Conservation (phyloP, 73 alveolate species). For the Blepharisma japonicum region DNA sequence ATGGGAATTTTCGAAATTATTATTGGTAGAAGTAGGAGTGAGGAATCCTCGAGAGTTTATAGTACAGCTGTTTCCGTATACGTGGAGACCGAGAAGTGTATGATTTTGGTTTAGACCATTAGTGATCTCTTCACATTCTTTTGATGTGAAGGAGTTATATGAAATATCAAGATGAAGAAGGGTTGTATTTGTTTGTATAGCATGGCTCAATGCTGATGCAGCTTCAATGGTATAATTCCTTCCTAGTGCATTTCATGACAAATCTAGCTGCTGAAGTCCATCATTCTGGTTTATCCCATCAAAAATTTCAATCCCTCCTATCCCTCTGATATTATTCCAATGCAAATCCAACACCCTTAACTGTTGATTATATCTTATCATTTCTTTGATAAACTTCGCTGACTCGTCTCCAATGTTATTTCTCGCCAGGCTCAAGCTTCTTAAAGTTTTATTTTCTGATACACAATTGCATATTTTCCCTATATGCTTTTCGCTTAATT, state of each 20-base stretch:
- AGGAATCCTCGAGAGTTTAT: slow-evolving; percentile 54
- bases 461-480: neutral
- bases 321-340: slow-evolving; percentile 60
- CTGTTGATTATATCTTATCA: slow-evolving; percentile 7
- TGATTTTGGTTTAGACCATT: slow-evolving; percentile 57
- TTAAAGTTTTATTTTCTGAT: neutral
- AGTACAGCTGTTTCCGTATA: slow-evolving; percentile 51
- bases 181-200: slow-evolving; percentile 34
- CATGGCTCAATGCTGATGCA: slow-evolving; percentile 23
- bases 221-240: slow-evolving; percentile 1
- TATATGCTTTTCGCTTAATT: neutral
- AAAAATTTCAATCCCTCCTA: slow-evolving; percentile 45
- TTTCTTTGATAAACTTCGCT: neutral
- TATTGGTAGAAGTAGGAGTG: neutral
- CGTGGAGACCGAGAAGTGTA: slow-evolving; percentile 57
- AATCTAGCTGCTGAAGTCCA: slow-evolving; percentile 44
- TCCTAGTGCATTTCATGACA: slow-evolving; percentile 63
- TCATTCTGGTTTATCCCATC: slow-evolving; percentile 41
- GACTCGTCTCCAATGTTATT: neutral
- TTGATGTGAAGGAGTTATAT: slow-evolving; percentile 38
- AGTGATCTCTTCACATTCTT: slow-evolving; percentile 39
- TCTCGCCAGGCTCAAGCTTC: neutral
- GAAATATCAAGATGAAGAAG: slow-evolving; percentile 57
- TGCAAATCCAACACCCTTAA: slow-evolving; percentile 11
- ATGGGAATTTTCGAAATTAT: neutral